These are phyloP conservation scores for Lupinus albus DNA, from an alignment of 306 rosid species.

Conservation along the genomic window DNA sequence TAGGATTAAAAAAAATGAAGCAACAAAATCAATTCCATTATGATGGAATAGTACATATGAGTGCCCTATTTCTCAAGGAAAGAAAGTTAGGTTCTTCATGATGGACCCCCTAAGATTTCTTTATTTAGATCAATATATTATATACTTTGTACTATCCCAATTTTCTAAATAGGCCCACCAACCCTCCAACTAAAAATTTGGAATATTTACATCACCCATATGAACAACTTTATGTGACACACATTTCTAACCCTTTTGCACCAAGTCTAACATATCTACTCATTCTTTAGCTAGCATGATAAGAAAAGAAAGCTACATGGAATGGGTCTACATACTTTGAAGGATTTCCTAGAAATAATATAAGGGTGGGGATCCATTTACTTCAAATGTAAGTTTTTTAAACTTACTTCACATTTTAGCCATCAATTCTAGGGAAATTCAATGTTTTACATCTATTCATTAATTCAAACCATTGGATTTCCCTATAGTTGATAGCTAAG, in stretches of 20 bases:
- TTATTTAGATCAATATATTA: constrained; percentile 66
- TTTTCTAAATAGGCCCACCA: constrained; percentile 44
- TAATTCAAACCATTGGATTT: too few relatives aligned
- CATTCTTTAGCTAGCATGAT: constrained; percentile 41
- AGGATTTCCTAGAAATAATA: constrained; percentile 10
- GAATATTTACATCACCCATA: constrained; percentile 56
- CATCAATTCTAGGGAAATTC: too few relatives aligned
- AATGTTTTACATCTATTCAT: too few relatives aligned
- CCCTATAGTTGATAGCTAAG: too few relatives aligned
- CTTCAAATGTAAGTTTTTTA: too few relatives aligned
- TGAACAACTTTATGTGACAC: constrained; percentile 62
- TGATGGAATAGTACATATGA: constrained; percentile 62
- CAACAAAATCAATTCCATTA: constrained; percentile 69
- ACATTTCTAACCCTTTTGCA: constrained; percentile 51
- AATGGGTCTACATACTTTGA: constrained; percentile 48
- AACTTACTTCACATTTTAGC: too few relatives aligned
- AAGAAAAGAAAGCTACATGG: constrained; percentile 47
- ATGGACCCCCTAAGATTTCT: constrained; percentile 59
- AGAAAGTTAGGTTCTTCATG: constrained; percentile 67
- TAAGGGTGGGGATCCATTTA: too few relatives aligned
- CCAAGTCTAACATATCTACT: constrained; percentile 46
- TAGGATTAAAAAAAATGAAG: constrained; percentile 60
- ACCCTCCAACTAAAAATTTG: constrained; percentile 53
- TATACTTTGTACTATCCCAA: constrained; percentile 61
- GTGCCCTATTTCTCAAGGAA: constrained; percentile 74